Base-by-base conservation (phyloP, 106 monocot genomes). In the Acanthochlamys bracteata region DNA sequence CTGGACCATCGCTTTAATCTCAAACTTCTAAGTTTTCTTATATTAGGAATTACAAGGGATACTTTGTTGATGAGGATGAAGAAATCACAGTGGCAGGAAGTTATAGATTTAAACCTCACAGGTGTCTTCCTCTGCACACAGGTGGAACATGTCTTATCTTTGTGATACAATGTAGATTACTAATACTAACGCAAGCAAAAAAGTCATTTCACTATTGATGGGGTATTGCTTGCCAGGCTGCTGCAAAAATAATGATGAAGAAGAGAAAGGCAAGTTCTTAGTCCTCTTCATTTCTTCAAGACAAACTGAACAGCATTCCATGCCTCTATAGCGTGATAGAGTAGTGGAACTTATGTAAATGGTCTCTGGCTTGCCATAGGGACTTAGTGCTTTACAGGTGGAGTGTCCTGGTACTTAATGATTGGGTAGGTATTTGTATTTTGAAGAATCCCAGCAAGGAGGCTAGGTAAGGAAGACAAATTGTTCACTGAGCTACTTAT, bases 51-150 rank as follows among this genome's bases (percentile, higher is more conserved):
- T 60, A 93, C 92, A 4, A 61, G 88, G 23, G 92, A 93, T 55
- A 76, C 82, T 24, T 69, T 93, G 39, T 63, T 93, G 71, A 93
- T 93, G 92, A 82, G 92, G 63, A 93, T 93, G 92, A 93, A 88
- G 69, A 79, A 80, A 69, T 68, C 84, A 47, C 92, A 93, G 57
- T 93, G 92, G 92, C 84, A 93, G 33, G 92, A 93, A 42, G 92
- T 93, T 27, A 88, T 93, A 63, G 88, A 93, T 49, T 65, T 85
- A 60, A 93, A 93, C 74, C 82, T 93, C 25, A 93, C 92, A 41
- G 92, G 88, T 66, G 88, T 88, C 57, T 93, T 82, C 75, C 84
- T 93, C 61, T 88, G 88, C 53, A 88, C 84, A 17, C 88, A 93
- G 88, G 92, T 92, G 53, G 33, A 13, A 21, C 7, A 59, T 47